Percentiles rank a stretch among this genome's conserved stretches.
Conservation (phyloP, 2,329 filamentous ascomycete genomes). For the Apiospora rasikravindrae region DNA sequence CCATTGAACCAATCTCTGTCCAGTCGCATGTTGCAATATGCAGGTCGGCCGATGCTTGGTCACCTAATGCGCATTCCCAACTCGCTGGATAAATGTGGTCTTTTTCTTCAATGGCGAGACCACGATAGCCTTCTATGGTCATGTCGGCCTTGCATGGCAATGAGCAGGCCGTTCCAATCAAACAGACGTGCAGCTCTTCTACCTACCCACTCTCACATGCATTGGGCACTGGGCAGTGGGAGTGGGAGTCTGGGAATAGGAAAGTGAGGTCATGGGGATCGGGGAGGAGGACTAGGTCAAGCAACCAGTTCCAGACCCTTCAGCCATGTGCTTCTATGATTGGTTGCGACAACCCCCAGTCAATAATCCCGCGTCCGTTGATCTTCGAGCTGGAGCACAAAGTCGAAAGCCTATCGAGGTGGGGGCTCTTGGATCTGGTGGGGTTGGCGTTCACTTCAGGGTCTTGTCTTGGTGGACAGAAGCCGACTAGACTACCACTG, state of each 20-base stretch:
- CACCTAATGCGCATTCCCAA: neutral
- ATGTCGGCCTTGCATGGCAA: neutral
- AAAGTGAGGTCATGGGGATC: neutral
- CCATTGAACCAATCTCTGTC: neutral
- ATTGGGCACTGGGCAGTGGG: too few relatives aligned
- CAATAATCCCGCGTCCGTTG: conserved; percentile 12
- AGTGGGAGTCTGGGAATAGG: neutral
- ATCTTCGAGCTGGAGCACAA: conserved; percentile 16
- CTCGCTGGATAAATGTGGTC: neutral
- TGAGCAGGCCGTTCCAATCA: neutral
- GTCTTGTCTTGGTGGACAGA: neutral
- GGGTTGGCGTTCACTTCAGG: conserved; percentile 19
- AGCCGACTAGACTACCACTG: neutral
- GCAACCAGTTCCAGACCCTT: conserved; percentile 18
- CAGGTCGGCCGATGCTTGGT: neutral
- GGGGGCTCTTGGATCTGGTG: conserved; percentile 15
- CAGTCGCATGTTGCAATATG: conserved; percentile 16
- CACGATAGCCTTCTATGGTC: neutral
- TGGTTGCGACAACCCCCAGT: conserved; percentile 21
- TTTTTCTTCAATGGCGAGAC: neutral
- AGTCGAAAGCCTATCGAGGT: neutral
- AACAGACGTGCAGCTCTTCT: neutral
- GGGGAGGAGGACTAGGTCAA: conserved; percentile 4
- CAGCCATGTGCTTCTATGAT: conserved; percentile 25
- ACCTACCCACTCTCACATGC: conserved; percentile 6